phyloP scores from a whole-genome alignment of 2,329 filamentous ascomycete species.

The Xylogone sp. region DNA sequence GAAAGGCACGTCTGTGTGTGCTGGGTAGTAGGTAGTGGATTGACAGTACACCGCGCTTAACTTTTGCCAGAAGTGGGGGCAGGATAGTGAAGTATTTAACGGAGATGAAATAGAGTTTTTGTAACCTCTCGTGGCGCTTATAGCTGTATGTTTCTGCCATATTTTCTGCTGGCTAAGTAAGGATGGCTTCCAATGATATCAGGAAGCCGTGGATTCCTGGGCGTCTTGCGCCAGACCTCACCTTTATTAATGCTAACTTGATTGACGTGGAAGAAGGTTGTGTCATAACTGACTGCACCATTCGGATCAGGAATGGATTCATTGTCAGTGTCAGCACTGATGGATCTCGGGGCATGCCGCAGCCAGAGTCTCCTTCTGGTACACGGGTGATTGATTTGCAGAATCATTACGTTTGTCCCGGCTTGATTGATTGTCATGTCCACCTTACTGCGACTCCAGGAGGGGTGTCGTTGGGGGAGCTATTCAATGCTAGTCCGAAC shows the following conservation, averaged over 20 bases:
- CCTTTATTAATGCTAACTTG: constrained; percentile 40
- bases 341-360: background rate
- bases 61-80: too few relatives aligned
- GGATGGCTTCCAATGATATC: background rate
- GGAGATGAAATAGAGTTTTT: too few relatives aligned
- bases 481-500: constrained; percentile 31
- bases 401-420: constrained; percentile 43
- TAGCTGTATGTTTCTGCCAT: too few relatives aligned
- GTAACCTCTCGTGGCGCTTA: too few relatives aligned
- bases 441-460: constrained; percentile 43
- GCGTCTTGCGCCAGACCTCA: constrained; percentile 1
- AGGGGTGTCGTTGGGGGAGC: constrained; percentile 30
- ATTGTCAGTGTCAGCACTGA: constrained; percentile 24
- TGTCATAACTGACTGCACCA: constrained; percentile 23
- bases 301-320: constrained; percentile 32
- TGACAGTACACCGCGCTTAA: too few relatives aligned
- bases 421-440: constrained; percentile 49
- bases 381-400: constrained; percentile 29
- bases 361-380: background rate
- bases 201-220: background rate
- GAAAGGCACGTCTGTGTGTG: too few relatives aligned
- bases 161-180: background rate
- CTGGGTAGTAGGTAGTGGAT: too few relatives aligned
- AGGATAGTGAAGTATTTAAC: too few relatives aligned
- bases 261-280: constrained; percentile 35